Conservation (phyloP, 2,329 filamentous ascomycete genomes). For the Paracamarosporium sp. region DNA sequence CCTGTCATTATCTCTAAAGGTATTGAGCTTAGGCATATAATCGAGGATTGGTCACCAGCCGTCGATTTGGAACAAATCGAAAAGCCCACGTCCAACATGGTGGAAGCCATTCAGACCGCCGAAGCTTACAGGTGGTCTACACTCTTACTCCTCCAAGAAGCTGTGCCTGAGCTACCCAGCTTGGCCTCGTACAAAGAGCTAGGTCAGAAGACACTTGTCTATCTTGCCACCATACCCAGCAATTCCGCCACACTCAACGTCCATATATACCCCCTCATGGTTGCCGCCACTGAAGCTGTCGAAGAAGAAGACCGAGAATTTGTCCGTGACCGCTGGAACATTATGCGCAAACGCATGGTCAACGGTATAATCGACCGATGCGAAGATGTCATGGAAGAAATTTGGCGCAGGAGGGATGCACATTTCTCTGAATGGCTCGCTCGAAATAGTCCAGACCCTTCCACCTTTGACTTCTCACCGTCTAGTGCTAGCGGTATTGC, state of each 20-base stretch:
- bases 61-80: conserved; percentile 63
- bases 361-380: conserved; percentile 71
- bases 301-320: conserved; percentile 67
- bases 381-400: conserved; percentile 67
- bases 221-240: conserved; percentile 68
- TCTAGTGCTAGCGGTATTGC: neutral
- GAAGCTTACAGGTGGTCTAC: conserved; percentile 72
- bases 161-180: conserved; percentile 71
- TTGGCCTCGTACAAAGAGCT: conserved; percentile 60
- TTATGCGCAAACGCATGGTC: conserved; percentile 66
- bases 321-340: conserved; percentile 67
- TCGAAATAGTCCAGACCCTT: conserved; percentile 7
- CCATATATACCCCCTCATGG: conserved; percentile 71
- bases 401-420: conserved; percentile 69
- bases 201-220: conserved; percentile 66
- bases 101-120: conserved; percentile 69
- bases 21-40: conserved; percentile 64
- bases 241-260: conserved; percentile 69
- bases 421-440: conserved; percentile 46
- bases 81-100: conserved; percentile 65
- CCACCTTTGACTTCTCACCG: conserved; percentile 8
- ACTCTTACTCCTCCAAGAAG: conserved; percentile 68
- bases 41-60: conserved; percentile 68
- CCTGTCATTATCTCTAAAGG: conserved; percentile 66
- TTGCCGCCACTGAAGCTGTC: conserved; percentile 68